Conservation (phyloP, 2,329 filamentous ascomycete genomes). For the Mollisiaceae sp. region DNA sequence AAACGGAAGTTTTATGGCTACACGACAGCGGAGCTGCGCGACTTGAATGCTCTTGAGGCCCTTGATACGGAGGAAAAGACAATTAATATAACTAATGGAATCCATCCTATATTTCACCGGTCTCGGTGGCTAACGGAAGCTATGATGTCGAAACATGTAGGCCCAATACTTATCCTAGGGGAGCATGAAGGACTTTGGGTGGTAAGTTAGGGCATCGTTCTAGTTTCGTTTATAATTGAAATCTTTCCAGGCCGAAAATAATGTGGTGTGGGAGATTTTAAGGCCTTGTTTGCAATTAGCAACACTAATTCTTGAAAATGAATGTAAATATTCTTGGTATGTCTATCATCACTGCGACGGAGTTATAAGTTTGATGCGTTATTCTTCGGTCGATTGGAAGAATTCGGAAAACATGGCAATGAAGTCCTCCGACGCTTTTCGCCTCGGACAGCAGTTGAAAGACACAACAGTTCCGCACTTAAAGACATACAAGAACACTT, state of each 20-base stretch:
- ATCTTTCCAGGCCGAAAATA: background rate
- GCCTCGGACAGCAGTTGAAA: background rate
- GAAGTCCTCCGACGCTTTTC: background rate
- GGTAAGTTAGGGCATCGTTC: background rate
- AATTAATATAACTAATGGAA: background rate
- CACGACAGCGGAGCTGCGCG: background rate
- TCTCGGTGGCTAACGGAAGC: background rate
- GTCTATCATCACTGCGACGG: no score
- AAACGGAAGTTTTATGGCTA: background rate
- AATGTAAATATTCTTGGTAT: background rate
- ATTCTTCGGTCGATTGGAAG: background rate
- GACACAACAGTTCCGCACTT: background rate
- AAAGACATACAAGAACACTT: background rate
- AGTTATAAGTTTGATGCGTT: background rate
- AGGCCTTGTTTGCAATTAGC: background rate
- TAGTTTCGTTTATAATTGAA: background rate
- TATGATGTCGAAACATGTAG: background rate
- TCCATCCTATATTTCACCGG: background rate
- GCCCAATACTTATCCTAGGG: background rate
- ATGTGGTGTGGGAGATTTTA: background rate
- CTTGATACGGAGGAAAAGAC: background rate
- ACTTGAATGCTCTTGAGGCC: background rate
- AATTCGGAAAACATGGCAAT: background rate
- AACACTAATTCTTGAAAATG: background rate
- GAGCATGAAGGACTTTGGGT: background rate